Percentiles rank a stretch among this genome's conserved stretches.
phyloP scores from a whole-genome alignment of 108 stramenopile genomes.

The Cylindrotheca fusiformis region DNA sequence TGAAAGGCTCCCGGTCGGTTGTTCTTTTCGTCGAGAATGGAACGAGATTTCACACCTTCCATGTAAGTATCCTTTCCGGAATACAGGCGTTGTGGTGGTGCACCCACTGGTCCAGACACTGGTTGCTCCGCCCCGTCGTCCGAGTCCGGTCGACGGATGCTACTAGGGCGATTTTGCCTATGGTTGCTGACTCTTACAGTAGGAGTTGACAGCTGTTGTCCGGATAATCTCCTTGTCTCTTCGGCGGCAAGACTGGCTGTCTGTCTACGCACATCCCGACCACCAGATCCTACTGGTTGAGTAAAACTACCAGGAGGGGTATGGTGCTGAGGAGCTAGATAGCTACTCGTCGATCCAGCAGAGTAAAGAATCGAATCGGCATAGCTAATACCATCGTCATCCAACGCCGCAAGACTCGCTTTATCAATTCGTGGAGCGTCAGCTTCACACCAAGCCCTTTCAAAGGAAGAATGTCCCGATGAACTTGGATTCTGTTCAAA shows the following conservation, averaged over 20 bases:
- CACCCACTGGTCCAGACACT: not conserved
- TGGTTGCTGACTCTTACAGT: too few species aligned
- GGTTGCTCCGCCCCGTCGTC: not conserved
- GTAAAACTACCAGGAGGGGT: not conserved
- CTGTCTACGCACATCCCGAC: not conserved
- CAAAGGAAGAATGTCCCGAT: too few species aligned
- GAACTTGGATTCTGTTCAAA: too few species aligned
- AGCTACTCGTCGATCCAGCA: not conserved
- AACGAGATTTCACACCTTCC: not conserved
- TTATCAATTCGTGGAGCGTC: not conserved
- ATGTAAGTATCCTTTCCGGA: not conserved
- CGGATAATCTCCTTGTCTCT: not conserved
- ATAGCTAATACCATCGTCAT: not conserved
- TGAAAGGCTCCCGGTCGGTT: not conserved
- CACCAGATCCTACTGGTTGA: not conserved
- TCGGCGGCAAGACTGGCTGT: not conserved
- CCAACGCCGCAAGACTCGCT: not conserved
- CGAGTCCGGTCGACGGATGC: not conserved
- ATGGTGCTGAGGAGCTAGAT: not conserved
- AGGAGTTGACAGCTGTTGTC: too few species aligned
- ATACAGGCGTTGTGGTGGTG: not conserved
- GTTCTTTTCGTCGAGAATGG: not conserved
- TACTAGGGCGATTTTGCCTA: too few species aligned
- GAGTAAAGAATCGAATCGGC: not conserved
- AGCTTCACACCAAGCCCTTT: not conserved